phyloP scores from a whole-genome alignment of 2,329 filamentous ascomycete species.

The Arachnopeziza araneosa region DNA sequence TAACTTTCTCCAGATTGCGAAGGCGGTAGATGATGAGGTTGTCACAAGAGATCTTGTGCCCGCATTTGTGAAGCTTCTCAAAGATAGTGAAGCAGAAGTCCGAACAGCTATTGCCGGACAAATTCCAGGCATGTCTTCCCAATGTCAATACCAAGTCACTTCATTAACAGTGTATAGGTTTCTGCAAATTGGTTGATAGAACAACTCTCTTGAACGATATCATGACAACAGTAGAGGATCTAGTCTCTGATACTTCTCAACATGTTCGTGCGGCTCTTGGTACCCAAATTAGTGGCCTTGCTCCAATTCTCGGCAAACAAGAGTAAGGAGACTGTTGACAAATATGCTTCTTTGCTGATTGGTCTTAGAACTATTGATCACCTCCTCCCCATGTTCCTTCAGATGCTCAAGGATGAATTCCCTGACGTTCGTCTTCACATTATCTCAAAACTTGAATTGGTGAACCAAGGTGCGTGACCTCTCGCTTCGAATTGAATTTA shows the following conservation, averaged over 20 bases:
- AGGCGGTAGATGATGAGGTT: slow-evolving; percentile 96
- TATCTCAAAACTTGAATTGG: slow-evolving; percentile 98
- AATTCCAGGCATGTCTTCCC: slow-evolving; percentile 62
- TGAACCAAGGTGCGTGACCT: slow-evolving; percentile 73
- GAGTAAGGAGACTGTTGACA: slow-evolving; percentile 51
- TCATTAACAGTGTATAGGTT: slow-evolving; percentile 51
- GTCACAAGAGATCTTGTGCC: slow-evolving; percentile 90
- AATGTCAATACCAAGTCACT: neutral
- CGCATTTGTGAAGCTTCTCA: slow-evolving; percentile 93
- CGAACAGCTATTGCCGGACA: slow-evolving; percentile 95
- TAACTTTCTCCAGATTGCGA: slow-evolving; percentile 67
- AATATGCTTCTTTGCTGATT: slow-evolving; percentile 16
- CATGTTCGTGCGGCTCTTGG: slow-evolving; percentile 93
- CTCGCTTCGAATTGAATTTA: neutral
- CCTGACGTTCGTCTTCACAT: slow-evolving; percentile 97
- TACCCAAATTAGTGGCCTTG: slow-evolving; percentile 93
- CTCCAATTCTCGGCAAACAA: slow-evolving; percentile 95
- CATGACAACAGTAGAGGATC: slow-evolving; percentile 92
- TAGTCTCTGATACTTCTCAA: slow-evolving; percentile 93
- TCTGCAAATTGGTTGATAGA: slow-evolving; percentile 84
- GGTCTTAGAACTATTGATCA: slow-evolving; percentile 79
- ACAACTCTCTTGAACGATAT: slow-evolving; percentile 89
- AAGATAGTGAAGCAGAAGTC: slow-evolving; percentile 96
- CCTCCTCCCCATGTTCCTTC: slow-evolving; percentile 95
- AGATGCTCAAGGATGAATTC: slow-evolving; percentile 99